A percentile compares a stretch with the other conserved stretches of the same genome.
phyloP scores from a whole-genome alignment of 805 yeast species.

The Monosporozyma yasuniensis region DNA sequence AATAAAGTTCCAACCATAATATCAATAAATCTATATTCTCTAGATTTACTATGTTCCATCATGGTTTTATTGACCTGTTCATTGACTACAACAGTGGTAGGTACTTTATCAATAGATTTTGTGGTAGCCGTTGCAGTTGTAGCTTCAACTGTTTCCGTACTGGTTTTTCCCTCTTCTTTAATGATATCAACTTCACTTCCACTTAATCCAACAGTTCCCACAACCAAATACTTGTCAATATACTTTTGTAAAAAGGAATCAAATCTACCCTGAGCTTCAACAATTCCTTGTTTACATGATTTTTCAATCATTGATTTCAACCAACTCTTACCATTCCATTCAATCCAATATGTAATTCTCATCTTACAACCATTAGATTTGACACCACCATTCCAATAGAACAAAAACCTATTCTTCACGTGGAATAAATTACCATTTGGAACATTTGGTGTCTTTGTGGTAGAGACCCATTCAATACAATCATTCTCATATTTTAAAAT shows the following conservation, averaged over 20 bases:
- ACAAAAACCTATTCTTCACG: conserved; percentile 58
- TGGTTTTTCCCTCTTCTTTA: too few relatives aligned
- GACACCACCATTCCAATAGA: conserved; percentile 56
- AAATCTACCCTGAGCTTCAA: conserved; percentile 44
- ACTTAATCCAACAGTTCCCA: background rate
- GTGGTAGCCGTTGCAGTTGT: too few relatives aligned
- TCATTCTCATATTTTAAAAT: conserved; percentile 43
- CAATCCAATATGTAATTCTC: conserved; percentile 53
- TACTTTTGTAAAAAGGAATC: conserved; percentile 16
- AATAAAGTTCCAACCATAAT: background rate
- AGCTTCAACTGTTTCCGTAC: too few relatives aligned
- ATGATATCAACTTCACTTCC: background rate
- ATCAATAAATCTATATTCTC: background rate
- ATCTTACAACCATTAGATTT: conserved; percentile 43
- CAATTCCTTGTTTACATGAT: conserved; percentile 72
- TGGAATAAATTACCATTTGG: conserved; percentile 80
- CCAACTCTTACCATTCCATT: conserved; percentile 90
- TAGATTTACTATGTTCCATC: background rate
- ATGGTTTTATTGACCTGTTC: background rate
- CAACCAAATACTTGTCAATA: conserved; percentile 10
- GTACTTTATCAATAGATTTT: too few relatives aligned
- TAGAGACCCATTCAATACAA: conserved; percentile 50
- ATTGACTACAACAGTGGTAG: background rate
- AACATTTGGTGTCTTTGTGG: conserved; percentile 78
- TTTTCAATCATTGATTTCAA: conserved; percentile 78